A percentile compares a stretch with the other conserved stretches of the same genome.
Evolutionary conservation across 345 rosid species (phyloP).

Genomic region (Rhizophora mangle): DNA sequence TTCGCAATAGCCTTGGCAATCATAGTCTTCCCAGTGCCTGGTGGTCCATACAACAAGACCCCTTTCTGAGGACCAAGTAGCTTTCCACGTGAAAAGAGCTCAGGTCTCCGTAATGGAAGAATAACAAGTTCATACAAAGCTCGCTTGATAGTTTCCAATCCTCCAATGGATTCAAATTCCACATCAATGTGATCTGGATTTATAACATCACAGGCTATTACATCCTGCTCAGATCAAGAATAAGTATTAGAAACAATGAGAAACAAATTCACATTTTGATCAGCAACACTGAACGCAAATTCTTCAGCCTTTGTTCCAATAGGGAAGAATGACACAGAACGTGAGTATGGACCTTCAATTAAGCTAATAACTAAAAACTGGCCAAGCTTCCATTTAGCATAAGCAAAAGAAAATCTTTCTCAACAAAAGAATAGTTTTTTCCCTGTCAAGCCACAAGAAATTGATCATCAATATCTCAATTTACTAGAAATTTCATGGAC

Average conservation of each 20-base stretch:
- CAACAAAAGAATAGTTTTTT: no score
- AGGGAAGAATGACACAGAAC: no score
- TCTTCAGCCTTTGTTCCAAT: not conserved
- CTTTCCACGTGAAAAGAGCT: slow-evolving; percentile 82
- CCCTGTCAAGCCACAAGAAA: no score
- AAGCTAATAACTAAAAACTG: no score
- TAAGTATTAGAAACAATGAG: not conserved
- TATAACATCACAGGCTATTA: slow-evolving; percentile 93
- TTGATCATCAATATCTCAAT: no score
- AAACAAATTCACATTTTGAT: not conserved
- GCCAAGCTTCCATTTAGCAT: no score
- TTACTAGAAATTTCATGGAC: no score
- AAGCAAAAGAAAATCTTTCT: no score
- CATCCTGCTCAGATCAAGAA: slow-evolving; percentile 51
- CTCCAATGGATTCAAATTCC: slow-evolving; percentile 88
- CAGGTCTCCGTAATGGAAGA: slow-evolving; percentile 84
- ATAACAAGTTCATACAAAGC: slow-evolving; percentile 87
- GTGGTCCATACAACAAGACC: slow-evolving; percentile 91
- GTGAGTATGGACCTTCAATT: no score
- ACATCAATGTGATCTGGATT: slow-evolving; percentile 94
- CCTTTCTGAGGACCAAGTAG: slow-evolving; percentile 98
- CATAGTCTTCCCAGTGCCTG: slow-evolving; percentile 99
- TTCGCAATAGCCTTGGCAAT: slow-evolving; percentile 97
- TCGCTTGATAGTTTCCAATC: slow-evolving; percentile 72
- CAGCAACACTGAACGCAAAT: not conserved